phyloP scores from a whole-genome alignment of 2,329 filamentous ascomycete genomes.

The Aspergillus vadensis region DNA sequence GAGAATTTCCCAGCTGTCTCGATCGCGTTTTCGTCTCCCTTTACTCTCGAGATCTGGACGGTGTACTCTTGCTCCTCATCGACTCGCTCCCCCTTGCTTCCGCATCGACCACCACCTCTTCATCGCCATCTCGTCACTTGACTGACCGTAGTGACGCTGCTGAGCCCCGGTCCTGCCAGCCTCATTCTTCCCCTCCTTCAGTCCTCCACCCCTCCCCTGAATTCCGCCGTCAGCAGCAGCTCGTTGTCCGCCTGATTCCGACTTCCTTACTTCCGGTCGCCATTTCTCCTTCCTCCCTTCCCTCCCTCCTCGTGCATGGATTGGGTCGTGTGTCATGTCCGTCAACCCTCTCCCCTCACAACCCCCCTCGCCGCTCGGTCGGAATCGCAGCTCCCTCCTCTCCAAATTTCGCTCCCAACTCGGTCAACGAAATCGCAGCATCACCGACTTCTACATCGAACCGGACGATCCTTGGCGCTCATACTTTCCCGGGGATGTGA shows the following conservation, averaged over 20 bases:
- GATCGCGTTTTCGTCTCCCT: constrained; percentile 14
- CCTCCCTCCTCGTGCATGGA: constrained; percentile 35
- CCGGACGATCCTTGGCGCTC: constrained; percentile 64
- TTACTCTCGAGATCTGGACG: constrained; percentile 3
- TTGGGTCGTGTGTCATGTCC: constrained; percentile 45
- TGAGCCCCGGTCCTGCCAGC: constrained; percentile 1
- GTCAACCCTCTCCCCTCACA: constrained; percentile 38
- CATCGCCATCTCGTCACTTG: constrained; percentile 10
- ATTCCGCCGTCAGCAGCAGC: too few relatives aligned
- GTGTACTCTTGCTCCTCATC: constrained; percentile 5
- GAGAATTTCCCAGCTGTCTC: constrained; percentile 21
- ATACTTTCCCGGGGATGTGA: constrained; percentile 63
- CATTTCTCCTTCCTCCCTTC: constrained; percentile 12
- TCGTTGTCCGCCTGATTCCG: too few relatives aligned
- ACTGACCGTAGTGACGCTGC: constrained; percentile 1
- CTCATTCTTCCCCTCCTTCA: constrained; percentile 7
- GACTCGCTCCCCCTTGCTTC: constrained; percentile 18
- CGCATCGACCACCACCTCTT: background rate
- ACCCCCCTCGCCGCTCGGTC: constrained; percentile 39
- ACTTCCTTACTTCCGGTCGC: background rate
- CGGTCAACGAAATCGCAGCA: constrained; percentile 54
- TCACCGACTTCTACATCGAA: constrained; percentile 63
- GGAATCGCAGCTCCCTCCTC: constrained; percentile 48
- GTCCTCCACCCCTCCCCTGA: background rate
- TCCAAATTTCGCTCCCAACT: constrained; percentile 61